These are phyloP conservation scores for Corchorus capsularis DNA, from an alignment of 345 rosid species.

Conservation along the genomic window DNA sequence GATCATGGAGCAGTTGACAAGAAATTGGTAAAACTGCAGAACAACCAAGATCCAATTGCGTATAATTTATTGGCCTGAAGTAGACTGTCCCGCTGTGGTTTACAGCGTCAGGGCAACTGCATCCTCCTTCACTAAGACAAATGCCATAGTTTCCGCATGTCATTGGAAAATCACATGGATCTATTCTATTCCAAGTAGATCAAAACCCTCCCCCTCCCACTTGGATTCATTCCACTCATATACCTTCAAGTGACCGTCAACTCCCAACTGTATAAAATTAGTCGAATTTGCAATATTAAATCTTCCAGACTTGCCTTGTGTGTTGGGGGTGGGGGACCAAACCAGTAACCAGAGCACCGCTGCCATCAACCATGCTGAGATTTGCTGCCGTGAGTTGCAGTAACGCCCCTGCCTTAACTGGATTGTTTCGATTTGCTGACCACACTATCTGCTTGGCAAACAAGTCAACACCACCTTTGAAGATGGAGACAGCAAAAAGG, in stretches of 20 bases:
- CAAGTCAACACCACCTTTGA: background rate
- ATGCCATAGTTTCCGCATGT: conserved; percentile 42
- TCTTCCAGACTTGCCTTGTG: conserved; percentile 14
- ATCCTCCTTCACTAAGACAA: conserved; percentile 22
- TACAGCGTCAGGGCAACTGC: conserved; percentile 31
- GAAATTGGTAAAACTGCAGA: background rate
- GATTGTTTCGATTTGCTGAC: conserved; percentile 34
- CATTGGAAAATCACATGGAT: conserved; percentile 34
- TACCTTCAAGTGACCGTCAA: conserved; percentile 36
- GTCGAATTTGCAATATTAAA: background rate
- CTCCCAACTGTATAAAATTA: conserved; percentile 22
- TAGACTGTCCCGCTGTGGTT: no score
- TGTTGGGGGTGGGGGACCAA: conserved; percentile 28
- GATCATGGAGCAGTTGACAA: conserved; percentile 18
- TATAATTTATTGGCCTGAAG: conserved; percentile 5
- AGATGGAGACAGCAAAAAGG: conserved; percentile 14
- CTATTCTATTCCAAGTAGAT: conserved; percentile 16
- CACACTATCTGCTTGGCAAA: conserved; percentile 21
- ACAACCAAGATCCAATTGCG: conserved; percentile 1
- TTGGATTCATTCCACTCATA: conserved; percentile 13
- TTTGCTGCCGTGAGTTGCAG: conserved; percentile 23
- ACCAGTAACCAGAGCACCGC: conserved; percentile 20
- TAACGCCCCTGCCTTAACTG: conserved; percentile 4
- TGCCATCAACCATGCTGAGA: conserved; percentile 23
- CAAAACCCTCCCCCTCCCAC: conserved; percentile 25